phyloP scores from a whole-genome alignment of 2,329 filamentous ascomycete genomes.

The Zymoseptoria tritici region DNA sequence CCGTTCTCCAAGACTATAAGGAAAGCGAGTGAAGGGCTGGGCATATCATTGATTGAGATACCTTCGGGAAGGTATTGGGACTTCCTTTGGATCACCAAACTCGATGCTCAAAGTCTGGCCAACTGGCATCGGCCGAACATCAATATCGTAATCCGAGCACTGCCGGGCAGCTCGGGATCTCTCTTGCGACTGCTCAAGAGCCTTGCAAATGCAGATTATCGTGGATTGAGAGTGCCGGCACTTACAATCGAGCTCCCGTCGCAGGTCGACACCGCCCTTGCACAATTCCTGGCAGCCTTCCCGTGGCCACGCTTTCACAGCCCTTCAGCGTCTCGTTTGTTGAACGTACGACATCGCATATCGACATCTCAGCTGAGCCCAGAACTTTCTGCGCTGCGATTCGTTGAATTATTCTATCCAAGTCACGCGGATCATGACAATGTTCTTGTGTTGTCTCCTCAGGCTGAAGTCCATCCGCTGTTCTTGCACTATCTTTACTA shows the following conservation, averaged over 20 bases:
- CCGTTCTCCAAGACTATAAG: conserved; percentile 59
- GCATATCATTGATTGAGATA: conserved; percentile 65
- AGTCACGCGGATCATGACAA: conserved; percentile 56
- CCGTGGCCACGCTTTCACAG: conserved; percentile 57
- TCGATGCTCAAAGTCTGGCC: conserved; percentile 65
- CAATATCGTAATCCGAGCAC: conserved; percentile 77
- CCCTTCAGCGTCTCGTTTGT: conserved; percentile 38
- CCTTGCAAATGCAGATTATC: conserved; percentile 67
- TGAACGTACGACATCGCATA: conserved; percentile 71
- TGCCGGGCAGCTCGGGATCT: conserved; percentile 61
- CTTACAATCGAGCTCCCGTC: conserved; percentile 79
- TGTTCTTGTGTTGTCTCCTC: conserved; percentile 75
- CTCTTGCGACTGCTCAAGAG: conserved; percentile 71
- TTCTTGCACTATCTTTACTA: conserved; percentile 87
- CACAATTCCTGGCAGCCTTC: conserved; percentile 55
- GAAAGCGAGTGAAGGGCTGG: conserved; percentile 45
- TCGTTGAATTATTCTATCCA: conserved; percentile 86
- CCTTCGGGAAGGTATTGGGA: conserved; percentile 56
- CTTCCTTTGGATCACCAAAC: conserved; percentile 67
- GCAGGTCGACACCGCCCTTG: conserved; percentile 57
- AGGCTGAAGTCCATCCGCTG: conserved; percentile 68
- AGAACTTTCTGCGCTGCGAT: conserved; percentile 65
- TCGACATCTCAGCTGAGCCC: conserved; percentile 51
- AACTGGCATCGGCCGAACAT: conserved; percentile 72
- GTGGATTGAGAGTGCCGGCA: conserved; percentile 59